Evolutionary conservation across 1,284 basidiomycete genomes (phyloP), one percentile per base, ranked within the genome.

Genomic region (Ceratorhiza oryzae-sativae): DNA sequence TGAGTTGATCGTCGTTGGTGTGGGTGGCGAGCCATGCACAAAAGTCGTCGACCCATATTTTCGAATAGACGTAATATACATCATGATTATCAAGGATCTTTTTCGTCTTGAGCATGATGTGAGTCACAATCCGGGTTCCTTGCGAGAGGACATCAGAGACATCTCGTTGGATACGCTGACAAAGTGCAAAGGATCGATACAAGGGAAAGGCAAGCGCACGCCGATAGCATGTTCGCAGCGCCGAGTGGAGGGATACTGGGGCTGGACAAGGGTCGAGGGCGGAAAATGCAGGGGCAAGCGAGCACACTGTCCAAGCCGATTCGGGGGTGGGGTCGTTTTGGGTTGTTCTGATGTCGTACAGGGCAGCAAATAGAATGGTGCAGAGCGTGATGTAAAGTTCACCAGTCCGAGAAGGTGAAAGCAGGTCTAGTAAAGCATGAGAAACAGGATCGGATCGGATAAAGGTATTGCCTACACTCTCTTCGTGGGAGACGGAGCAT

Each of bases 31-130:
- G 82, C 91, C 91, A 93, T 18, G 87, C 84, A 76, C 89, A 90
- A 76, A 91, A 88, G 77, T 93, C 92, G 75, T 92, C 89, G 48
- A 92, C 75, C 91, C 91, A 93, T 51, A 93, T 85, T 77, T 91
- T 92, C 79, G 86, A 89, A 79, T 92, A 93, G 27, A 92, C 83
- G 78, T 92, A 92, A 80, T 93, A 93, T 12, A 90, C 88, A 74
- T 92, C 91, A 76, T 92, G 90, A 76, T 86, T 87, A 77, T 92
- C 91, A 72, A 93, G 79, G 61, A 92, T 86, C 58, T 83, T 79
- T 79, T 90, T 92, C 80, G 88, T 83, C 77, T 87, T 87, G 51
- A 93, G 80, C 51, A 93, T 82, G 76, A 84, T 88, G 75, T 88
- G 86, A 58, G 87, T 79, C 39, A 90, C 82, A 25, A 80, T 81